Percentiles rank a stretch among this genome's conserved stretches.
Evolutionary conservation across 139 green algal genomes (phyloP).

Genomic region (Chlorella sp.): DNA sequence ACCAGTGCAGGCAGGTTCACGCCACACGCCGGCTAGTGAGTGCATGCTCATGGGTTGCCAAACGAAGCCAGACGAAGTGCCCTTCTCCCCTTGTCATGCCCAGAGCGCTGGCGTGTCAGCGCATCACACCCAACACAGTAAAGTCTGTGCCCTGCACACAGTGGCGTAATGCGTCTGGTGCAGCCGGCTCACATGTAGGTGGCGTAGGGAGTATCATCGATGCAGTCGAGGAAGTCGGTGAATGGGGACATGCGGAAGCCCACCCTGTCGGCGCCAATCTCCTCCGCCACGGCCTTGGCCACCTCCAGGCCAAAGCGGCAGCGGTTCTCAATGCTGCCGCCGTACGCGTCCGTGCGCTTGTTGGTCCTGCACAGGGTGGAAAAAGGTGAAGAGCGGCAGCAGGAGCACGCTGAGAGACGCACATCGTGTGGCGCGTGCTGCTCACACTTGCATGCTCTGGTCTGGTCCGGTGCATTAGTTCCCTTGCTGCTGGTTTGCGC

Average conservation of each 20-base stretch:
- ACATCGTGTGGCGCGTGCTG: no score
- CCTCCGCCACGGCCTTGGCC: conserved; percentile 36
- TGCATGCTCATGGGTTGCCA: no score
- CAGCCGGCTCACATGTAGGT: conserved; percentile 13
- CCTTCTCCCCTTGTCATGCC: no score
- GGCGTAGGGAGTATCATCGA: conserved; percentile 31
- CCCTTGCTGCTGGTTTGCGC: no score
- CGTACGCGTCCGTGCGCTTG: conserved; percentile 62
- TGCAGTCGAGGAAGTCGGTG: conserved; percentile 33
- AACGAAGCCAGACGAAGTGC: no score
- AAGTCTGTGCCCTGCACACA: not conserved
- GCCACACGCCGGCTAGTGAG: not conserved
- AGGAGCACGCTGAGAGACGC: no score
- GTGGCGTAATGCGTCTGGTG: conserved; percentile 10
- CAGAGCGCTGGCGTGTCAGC: not conserved
- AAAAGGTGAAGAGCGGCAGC: no score
- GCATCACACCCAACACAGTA: not conserved
- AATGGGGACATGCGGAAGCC: conserved; percentile 71
- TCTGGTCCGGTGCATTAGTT: no score
- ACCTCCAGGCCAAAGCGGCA: conserved; percentile 46
- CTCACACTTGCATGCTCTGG: no score
- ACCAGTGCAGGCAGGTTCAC: not conserved
- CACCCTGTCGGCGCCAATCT: conserved; percentile 49
- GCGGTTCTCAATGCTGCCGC: conserved; percentile 55
- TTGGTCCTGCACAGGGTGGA: conserved; percentile 55